Conservation (phyloP, 106 monocot genomes). For the Agapanthus africanus region DNA sequence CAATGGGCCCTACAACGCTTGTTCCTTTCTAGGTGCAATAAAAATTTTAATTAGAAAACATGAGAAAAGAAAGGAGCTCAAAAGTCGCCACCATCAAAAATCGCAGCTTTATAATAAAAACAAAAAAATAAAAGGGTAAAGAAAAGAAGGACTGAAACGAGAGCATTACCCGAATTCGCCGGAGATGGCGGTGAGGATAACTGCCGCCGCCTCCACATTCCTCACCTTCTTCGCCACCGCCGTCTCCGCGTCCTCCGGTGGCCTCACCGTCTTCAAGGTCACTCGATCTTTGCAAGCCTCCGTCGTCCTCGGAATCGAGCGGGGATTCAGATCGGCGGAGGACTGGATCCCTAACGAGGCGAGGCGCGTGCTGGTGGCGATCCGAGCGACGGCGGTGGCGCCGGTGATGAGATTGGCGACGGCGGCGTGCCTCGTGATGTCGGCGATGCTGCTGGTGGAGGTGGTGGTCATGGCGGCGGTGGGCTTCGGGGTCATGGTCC, state of each 20-base stretch:
- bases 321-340: conserved; percentile 5
- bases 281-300: background rate
- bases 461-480: conserved; percentile 22
- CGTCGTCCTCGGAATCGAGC: background rate
- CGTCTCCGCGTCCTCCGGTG: background rate
- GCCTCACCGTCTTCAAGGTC: background rate
- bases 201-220: background rate
- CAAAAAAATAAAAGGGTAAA: too few relatives aligned
- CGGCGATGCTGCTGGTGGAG: conserved; percentile 37
- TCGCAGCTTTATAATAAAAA: too few relatives aligned
- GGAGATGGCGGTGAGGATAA: conserved; percentile 4
- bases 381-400: conserved; percentile 13
- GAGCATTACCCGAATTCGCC: background rate
- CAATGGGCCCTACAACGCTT: too few relatives aligned
- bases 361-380: background rate
- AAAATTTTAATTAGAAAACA: too few relatives aligned
- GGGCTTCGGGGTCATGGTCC: conserved; percentile 27
- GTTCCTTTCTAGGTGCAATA: too few relatives aligned
- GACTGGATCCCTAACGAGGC: conserved; percentile 2
- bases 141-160: background rate
- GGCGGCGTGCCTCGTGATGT: conserved; percentile 29
- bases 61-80: too few relatives aligned
- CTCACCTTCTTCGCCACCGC: background rate
- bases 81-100: too few relatives aligned
- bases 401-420: conserved; percentile 23